Percentiles rank a stretch among this genome's conserved stretches.
phyloP scores from a whole-genome alignment of 2,329 filamentous ascomycete species.

The Plectosphaerella cucumerina region DNA sequence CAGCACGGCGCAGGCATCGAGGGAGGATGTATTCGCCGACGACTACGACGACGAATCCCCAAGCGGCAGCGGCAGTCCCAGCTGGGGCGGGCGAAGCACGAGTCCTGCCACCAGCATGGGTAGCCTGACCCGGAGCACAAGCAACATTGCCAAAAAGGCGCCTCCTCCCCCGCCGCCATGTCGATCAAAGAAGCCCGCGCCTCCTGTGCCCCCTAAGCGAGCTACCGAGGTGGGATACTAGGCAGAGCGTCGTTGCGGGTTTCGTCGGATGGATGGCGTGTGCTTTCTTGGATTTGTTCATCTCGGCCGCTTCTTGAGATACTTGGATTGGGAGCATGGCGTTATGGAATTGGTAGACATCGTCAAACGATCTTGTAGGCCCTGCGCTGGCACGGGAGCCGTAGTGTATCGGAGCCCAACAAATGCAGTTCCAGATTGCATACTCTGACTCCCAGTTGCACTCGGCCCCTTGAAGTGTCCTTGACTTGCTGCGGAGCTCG shows the following conservation, averaged over 20 bases:
- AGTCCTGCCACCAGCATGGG: slow-evolving; percentile 55
- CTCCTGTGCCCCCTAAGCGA: slow-evolving; percentile 32
- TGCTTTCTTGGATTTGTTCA: not conserved
- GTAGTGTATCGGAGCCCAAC: no score
- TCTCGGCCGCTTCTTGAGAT: slow-evolving; percentile 1
- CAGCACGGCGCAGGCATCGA: slow-evolving; percentile 27
- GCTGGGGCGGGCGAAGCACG: slow-evolving; percentile 45
- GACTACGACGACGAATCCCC: slow-evolving; percentile 45
- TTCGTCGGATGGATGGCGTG: no score
- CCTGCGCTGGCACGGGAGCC: no score
- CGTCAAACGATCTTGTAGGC: no score
- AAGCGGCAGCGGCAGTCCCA: slow-evolving; percentile 47
- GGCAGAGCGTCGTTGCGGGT: no score
- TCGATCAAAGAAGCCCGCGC: slow-evolving; percentile 50
- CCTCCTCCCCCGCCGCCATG: slow-evolving; percentile 42
- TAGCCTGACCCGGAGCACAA: slow-evolving; percentile 44
- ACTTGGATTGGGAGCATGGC: slow-evolving; percentile 4
- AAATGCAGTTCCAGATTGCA: no score
- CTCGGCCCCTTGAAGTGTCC: no score
- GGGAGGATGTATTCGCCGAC: slow-evolving; percentile 43
- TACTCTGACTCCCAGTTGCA: no score
- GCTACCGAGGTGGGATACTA: slow-evolving; percentile 20
- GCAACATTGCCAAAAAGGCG: slow-evolving; percentile 24
- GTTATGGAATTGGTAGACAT: slow-evolving; percentile 3
- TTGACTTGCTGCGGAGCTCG: no score